Percentiles rank a stretch among this genome's conserved stretches.
phyloP scores from a whole-genome alignment of 2,329 filamentous ascomycete genomes.

The Penicillium rolfsii region DNA sequence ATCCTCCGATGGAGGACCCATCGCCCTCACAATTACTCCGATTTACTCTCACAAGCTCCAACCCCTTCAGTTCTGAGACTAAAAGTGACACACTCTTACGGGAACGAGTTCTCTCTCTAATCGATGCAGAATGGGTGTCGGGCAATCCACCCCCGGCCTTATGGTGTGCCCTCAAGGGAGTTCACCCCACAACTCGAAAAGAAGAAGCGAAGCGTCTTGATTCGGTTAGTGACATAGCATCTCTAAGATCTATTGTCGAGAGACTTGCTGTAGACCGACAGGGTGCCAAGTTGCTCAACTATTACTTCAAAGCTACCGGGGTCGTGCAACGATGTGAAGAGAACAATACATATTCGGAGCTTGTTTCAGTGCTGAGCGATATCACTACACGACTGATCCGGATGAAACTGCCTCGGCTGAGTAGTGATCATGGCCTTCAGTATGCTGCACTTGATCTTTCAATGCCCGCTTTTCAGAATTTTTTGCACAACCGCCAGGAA shows the following conservation, averaged over 20 bases:
- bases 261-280: conserved; percentile 22
- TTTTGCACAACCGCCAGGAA: conserved; percentile 27
- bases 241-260: conserved; percentile 33
- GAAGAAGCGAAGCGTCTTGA: conserved; percentile 5
- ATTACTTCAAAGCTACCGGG: not conserved
- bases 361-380: conserved; percentile 38
- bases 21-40: conserved; percentile 38
- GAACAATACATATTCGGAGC: conserved; percentile 34
- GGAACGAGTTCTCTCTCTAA: conserved; percentile 22
- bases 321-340: conserved; percentile 31
- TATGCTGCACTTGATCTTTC: conserved; percentile 39
- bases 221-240: conserved; percentile 12
- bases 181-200: conserved; percentile 5
- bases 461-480: conserved; percentile 32
- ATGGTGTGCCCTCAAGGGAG: conserved; percentile 28
- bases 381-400: conserved; percentile 33
- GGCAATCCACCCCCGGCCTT: conserved; percentile 24
- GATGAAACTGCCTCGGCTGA: conserved; percentile 18
- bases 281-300: conserved; percentile 14
- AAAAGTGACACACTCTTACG: conserved; percentile 17
- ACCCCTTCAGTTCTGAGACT: not conserved
- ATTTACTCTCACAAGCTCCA: conserved; percentile 36
- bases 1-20: conserved; percentile 15
- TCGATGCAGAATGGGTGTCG: conserved; percentile 30
- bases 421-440: conserved; percentile 30